These are phyloP conservation scores for Chrysophaeum taylorii DNA, from an alignment of 352 stramenopile species.

Conservation along the genomic window DNA sequence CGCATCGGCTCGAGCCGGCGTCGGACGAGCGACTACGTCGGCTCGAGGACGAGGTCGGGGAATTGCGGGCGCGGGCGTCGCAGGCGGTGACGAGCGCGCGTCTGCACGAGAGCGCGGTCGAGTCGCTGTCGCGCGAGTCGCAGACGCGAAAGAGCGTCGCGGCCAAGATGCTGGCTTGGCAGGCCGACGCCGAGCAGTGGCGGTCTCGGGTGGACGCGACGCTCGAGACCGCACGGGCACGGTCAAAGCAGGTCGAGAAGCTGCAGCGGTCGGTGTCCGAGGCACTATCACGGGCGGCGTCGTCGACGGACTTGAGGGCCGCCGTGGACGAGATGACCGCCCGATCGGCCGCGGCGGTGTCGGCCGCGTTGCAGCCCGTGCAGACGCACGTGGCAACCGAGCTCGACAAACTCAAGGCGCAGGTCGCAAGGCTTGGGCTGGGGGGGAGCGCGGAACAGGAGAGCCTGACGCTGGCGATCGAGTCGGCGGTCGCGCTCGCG, in stretches of 20 bases:
- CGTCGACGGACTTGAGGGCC: neutral
- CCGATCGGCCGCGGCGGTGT: neutral
- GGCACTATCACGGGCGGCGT: no score
- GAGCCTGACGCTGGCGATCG: neutral
- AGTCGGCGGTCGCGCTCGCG: neutral
- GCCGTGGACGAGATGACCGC: neutral
- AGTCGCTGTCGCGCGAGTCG: neutral
- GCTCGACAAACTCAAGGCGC: neutral
- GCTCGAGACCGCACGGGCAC: neutral
- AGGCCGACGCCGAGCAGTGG: slow-evolving; percentile 6
- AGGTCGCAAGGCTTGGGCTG: neutral
- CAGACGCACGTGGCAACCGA: neutral
- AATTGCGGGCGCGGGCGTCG: neutral
- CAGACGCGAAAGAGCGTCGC: neutral
- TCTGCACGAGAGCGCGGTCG: neutral
- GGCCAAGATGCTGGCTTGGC: slow-evolving; percentile 9
- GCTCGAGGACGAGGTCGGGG: neutral
- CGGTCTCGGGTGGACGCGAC: neutral
- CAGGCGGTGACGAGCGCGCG: neutral
- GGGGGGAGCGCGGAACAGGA: neutral
- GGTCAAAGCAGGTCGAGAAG: neutral
- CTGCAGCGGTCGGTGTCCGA: neutral
- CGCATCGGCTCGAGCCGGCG: neutral
- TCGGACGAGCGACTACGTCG: neutral
- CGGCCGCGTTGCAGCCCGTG: neutral